phyloP scores from a whole-genome alignment of 1,284 basidiomycete species.

The Schizopora paradoxa region DNA sequence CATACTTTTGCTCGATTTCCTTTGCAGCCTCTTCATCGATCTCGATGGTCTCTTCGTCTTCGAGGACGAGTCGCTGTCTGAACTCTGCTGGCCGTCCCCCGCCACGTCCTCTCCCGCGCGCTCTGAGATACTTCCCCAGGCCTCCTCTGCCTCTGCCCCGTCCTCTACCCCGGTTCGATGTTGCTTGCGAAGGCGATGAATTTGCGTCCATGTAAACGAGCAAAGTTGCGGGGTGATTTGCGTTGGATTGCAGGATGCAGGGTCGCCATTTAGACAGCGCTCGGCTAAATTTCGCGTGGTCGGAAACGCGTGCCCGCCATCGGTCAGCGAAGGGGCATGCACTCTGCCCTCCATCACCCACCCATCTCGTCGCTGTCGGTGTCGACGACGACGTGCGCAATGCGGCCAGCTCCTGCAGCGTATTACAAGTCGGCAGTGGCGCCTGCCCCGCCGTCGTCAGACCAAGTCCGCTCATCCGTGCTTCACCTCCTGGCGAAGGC shows the following conservation, averaged over 20 bases:
- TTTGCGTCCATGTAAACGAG: too few relatives aligned
- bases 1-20: conserved; percentile 46
- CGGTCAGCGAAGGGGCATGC: too few relatives aligned
- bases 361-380: too few relatives aligned
- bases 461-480: conserved; percentile 45
- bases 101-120: conserved; percentile 16
- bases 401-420: too few relatives aligned
- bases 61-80: conserved; percentile 48
- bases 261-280: too few relatives aligned
- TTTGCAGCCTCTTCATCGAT: conserved; percentile 42
- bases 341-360: too few relatives aligned
- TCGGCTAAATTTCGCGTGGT: too few relatives aligned
- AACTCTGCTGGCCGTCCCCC: conserved; percentile 31
- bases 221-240: too few relatives aligned
- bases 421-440: conserved; percentile 10
- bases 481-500: conserved; percentile 58
- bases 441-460: conserved; percentile 16
- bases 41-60: conserved; percentile 42
- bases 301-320: too few relatives aligned
- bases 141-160: conserved; percentile 18
- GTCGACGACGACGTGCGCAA: too few relatives aligned
- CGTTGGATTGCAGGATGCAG: too few relatives aligned
- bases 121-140: conserved; percentile 19
- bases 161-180: conserved; percentile 10
- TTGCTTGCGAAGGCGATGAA: background rate